Base-by-base conservation (phyloP, 805 yeast genomes). In the Blastobotrys muscicola region DNA sequence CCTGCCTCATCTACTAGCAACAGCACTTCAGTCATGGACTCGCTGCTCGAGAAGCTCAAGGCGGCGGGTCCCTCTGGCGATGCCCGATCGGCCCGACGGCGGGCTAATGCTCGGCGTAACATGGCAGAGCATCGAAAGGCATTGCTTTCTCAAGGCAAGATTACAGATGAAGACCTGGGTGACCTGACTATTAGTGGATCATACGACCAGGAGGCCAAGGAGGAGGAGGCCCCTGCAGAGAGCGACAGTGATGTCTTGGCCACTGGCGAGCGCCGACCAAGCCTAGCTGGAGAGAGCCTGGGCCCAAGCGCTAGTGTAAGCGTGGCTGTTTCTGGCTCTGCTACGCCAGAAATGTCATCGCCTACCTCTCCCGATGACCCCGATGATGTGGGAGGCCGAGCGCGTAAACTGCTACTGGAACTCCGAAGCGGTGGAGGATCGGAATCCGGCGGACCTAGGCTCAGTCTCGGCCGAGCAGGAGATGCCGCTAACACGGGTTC, bases 31-130 rank as follows among this genome's bases (percentile, higher is more conserved):
- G 82, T 86, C 35, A 86, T 92, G 83, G 98, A 92, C 60, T 76
- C 82, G 31, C 68, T 92, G 39, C 70, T 92, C 45, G 94, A 87
- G 59, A 85, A 83, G 56, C 72, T 92, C 56, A 82, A 87, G 57
- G 87, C 89, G 12, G 85, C 92, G 0, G 94, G 90, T 1, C 84
- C 92, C 8, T 65, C 78, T 4, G 77, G 78, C 48, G 78, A 85
- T 4, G 92, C 87, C 49, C 76, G 92, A 1, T 68, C 85, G 2
- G 94, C 95, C 0, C 70, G 94, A 54, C 77, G 85, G 54, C 70
- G 92, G 43, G 94, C 90, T 1, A 68, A 80, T 52, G 82, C 85
- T 45, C 75, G 87, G 50, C 78, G 72, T 56, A 80, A 79, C 41
- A 60, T 78, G 52, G 53, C 71, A 46, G 75, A 71, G 35, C 62